These are phyloP conservation scores for Skeletonema grethae DNA, from an alignment of 108 stramenopile species.

Conservation along the genomic window DNA sequence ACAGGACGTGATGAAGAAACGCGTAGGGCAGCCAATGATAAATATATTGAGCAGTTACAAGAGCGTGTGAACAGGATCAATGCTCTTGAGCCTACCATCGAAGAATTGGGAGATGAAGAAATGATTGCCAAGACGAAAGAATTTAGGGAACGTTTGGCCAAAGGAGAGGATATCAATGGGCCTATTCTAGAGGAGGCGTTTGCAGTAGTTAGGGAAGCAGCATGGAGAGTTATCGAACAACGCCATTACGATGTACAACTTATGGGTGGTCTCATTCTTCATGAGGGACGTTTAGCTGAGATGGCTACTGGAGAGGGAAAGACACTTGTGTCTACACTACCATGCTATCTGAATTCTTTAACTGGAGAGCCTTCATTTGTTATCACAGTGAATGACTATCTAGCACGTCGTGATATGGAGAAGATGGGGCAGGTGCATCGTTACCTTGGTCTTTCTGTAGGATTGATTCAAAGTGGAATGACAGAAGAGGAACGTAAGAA, in stretches of 20 bases:
- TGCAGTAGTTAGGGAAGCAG: constrained; percentile 96
- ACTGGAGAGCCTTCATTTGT: constrained; percentile 76
- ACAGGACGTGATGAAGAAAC: constrained; percentile 56
- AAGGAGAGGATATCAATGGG: constrained; percentile 77
- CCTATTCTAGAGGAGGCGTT: constrained; percentile 89
- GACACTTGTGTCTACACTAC: constrained; percentile 91
- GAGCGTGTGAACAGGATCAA: constrained; percentile 85
- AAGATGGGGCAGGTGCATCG: constrained; percentile 94
- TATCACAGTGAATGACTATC: constrained; percentile 96
- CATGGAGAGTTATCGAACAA: constrained; percentile 91
- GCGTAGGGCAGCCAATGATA: constrained; percentile 58
- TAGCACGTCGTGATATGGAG: constrained; percentile 93
- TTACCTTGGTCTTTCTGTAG: constrained; percentile 92
- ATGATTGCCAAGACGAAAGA: constrained; percentile 83
- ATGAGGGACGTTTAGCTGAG: constrained; percentile 91
- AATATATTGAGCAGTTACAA: constrained; percentile 67
- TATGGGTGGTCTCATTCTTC: constrained; percentile 88
- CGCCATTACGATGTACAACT: constrained; percentile 97
- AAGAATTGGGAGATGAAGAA: constrained; percentile 87
- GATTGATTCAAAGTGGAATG: constrained; percentile 90
- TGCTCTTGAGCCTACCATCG: constrained; percentile 76
- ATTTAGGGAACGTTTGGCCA: constrained; percentile 66
- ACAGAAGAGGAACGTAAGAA: constrained; percentile 75
- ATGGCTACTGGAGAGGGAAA: constrained; percentile 99
- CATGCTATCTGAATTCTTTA: constrained; percentile 86